Evolutionary conservation across 2,329 filamentous ascomycete species (phyloP).

Genomic region (Aphanoascus verrucosus): DNA sequence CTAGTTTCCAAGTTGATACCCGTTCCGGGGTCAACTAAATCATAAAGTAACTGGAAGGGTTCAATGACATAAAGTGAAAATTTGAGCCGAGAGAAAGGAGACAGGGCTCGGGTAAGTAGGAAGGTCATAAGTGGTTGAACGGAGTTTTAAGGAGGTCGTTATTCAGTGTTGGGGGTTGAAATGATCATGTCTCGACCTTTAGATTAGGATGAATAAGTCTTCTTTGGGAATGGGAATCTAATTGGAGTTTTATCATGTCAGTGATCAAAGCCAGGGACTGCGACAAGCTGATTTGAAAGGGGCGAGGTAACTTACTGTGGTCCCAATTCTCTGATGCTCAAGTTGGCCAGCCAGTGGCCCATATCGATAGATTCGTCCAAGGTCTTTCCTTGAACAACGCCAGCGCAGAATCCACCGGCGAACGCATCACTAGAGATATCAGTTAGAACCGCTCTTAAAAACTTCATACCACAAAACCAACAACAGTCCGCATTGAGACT

Average conservation of each 20-base stretch:
- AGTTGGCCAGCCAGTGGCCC: slow-evolving; percentile 89
- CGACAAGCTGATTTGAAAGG: background rate
- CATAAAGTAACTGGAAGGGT: background rate
- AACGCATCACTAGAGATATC: slow-evolving; percentile 69
- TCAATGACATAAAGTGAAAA: background rate
- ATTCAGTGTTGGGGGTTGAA: background rate
- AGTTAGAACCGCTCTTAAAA: background rate
- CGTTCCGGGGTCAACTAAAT: too few relatives aligned
- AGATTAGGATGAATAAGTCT: slow-evolving; percentile 49
- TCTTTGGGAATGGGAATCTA: slow-evolving; percentile 74
- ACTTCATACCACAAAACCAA: background rate
- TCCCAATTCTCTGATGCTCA: slow-evolving; percentile 90
- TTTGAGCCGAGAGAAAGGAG: background rate
- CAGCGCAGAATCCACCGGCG: slow-evolving; percentile 84
- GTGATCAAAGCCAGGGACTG: too few relatives aligned
- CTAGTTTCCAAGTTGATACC: too few relatives aligned
- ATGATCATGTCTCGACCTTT: background rate
- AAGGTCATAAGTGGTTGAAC: background rate
- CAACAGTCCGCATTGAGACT: slow-evolving; percentile 20
- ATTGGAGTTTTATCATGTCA: background rate
- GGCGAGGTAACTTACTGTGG: slow-evolving; percentile 61
- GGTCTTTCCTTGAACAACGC: slow-evolving; percentile 71
- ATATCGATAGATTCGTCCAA: slow-evolving; percentile 73
- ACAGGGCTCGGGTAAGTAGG: background rate
- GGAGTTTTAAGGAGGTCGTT: background rate